A percentile compares a stretch with the other conserved stretches of the same genome.
Evolutionary conservation across 495 filamentous ascomycete species (phyloP).

Genomic region (Daldinia grandis): DNA sequence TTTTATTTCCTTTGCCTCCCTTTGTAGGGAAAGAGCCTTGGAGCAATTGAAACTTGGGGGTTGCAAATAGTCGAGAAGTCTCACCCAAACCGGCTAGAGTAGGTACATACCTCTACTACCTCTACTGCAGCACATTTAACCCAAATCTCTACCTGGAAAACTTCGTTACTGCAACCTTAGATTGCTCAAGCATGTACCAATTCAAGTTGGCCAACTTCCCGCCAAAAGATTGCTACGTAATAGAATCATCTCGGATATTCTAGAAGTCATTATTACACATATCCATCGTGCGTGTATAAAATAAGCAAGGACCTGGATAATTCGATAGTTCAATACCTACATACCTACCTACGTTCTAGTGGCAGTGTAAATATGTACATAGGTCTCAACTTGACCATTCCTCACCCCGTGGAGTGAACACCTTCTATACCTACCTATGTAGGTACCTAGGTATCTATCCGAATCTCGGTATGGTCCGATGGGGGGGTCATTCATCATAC

Average conservation of each 20-base stretch:
- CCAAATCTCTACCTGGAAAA: conserved; percentile 8
- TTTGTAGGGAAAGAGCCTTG: conserved; percentile 2
- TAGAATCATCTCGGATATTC: conserved; percentile 19
- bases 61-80: not conserved
- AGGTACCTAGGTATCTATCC: conserved; percentile 35
- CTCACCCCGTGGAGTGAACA: conserved; percentile 12
- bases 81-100: not conserved
- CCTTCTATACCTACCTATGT: conserved; percentile 4
- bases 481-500: conserved; percentile 3
- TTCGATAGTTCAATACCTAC: not conserved
- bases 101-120: too few species aligned
- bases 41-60: conserved; percentile 21
- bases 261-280: conserved; percentile 12
- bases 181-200: conserved; percentile 10
- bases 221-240: conserved; percentile 9
- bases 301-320: not conserved
- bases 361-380: conserved; percentile 21
- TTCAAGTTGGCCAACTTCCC: not conserved
- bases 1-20: conserved; percentile 22
- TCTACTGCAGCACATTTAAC: conserved; percentile 4
- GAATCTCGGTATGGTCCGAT: conserved; percentile 36
- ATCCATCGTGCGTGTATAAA: not conserved
- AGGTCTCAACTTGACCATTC: not conserved
- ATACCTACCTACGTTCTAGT: conserved; percentile 25
- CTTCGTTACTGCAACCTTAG: conserved; percentile 24